Conservation (phyloP, 2,329 filamentous ascomycete species). For the Endoconidiophora laricicola region DNA sequence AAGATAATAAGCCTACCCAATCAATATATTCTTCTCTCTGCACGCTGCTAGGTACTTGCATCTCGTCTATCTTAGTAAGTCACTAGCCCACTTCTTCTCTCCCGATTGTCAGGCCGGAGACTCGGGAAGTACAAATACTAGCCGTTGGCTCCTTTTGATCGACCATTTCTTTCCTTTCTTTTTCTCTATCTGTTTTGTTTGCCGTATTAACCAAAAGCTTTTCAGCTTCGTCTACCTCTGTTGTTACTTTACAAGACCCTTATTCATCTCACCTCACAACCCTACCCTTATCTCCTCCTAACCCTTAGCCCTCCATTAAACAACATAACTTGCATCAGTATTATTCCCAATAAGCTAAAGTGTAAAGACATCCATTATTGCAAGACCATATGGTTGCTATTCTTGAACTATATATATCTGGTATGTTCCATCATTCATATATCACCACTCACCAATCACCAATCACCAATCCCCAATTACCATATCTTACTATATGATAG, state of each 20-base stretch:
- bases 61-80: not conserved
- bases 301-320: not conserved
- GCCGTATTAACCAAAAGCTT: not conserved
- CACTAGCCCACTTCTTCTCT: not conserved
- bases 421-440: too few species aligned
- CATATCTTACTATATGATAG: too few species aligned
- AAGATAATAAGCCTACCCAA: too few species aligned
- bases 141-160: not conserved
- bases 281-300: not conserved
- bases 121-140: not conserved
- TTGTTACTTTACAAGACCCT: constrained; percentile 2
- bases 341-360: too few species aligned
- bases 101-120: not conserved
- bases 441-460: too few species aligned
- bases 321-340: too few species aligned
- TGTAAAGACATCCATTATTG: too few species aligned
- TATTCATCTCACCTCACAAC: not conserved
- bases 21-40: too few species aligned
- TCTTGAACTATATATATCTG: too few species aligned
- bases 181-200: constrained; percentile 4
- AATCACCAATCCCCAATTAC: too few species aligned
- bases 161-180: not conserved
- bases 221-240: not conserved
- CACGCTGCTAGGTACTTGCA: too few species aligned
- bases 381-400: too few species aligned